Evolutionary conservation across 2,329 filamentous ascomycete species (phyloP), one percentile per base, ranked within the genome.

Genomic region (Beauveria rudraprayagi): DNA sequence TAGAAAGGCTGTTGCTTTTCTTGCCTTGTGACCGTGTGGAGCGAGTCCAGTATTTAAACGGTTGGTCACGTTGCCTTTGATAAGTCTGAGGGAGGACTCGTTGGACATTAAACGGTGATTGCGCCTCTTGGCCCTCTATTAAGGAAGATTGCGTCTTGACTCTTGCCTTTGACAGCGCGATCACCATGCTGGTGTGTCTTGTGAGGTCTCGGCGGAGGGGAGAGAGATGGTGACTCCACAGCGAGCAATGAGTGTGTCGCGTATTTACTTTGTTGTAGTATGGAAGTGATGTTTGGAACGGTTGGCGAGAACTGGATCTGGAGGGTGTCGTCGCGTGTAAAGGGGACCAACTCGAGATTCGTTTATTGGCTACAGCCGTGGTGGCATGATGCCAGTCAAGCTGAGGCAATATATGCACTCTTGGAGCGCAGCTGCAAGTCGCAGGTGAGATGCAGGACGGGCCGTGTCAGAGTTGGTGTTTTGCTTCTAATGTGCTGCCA

Each of bases 361-460:
- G 17, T 56, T 46, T 10, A 24, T n/a, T 43, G n/a, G 37, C 37
- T 24, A 26, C 30, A 9, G 51, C 34, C 17, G 51, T 54, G 34
- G 11, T 30, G 24, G 19, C 16, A 55, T 10, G 22, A 55, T 55
- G 52, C 52, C 30, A 40, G 40, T 24, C 37, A 17, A 44, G 24
- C 40, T 28, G 40, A 56, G 41, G 53, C 53, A 56, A 46, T 19
- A 56, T 30, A 56, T 47, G 54, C 26, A 48, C 54, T 48, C 43
- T 56, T 56, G 54, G 44, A 48, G 43, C 43, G 43, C 30, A 19
- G 26, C 54, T 56, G 54, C 54, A 56, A 48, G 54, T 56, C 43
- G 54, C 54, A 56, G 54, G 54, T 47, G 54, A 56, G 54, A 28
- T 56, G 54, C 54, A 56, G n/a, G 54, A 37, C n/a, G 43, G 41